Conservation (phyloP, 2,329 filamentous ascomycete species). For the Leptographium galeiforme region DNA sequence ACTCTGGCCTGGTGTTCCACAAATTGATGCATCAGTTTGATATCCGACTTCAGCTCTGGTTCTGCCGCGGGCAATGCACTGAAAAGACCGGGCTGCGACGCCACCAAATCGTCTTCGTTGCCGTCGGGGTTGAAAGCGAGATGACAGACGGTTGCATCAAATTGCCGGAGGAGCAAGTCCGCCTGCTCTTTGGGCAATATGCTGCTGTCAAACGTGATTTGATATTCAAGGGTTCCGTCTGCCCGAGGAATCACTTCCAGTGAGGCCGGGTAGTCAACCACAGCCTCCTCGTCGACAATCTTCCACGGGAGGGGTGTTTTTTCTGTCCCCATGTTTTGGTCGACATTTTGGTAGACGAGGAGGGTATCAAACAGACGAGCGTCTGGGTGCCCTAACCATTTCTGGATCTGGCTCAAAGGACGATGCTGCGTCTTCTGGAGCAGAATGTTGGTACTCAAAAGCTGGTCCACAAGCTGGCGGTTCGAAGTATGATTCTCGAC, state of each 20-base stretch:
- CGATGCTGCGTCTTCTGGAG: constrained; percentile 59
- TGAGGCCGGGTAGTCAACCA: constrained; percentile 66
- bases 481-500: constrained; percentile 43
- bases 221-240: constrained; percentile 38
- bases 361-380: constrained; percentile 69
- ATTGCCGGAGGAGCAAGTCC: constrained; percentile 51
- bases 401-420: constrained; percentile 59
- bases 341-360: constrained; percentile 63
- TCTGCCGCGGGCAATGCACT: constrained; percentile 53
- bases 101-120: constrained; percentile 24
- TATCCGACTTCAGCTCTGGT: constrained; percentile 40
- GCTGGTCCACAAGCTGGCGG: constrained; percentile 39
- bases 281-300: constrained; percentile 50
- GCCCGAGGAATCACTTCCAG: constrained; percentile 56
- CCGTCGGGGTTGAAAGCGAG: constrained; percentile 37
- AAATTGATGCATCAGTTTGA: constrained; percentile 60
- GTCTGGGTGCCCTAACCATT: constrained; percentile 52
- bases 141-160: constrained; percentile 51
- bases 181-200: constrained; percentile 59
- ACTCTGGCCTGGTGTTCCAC: constrained; percentile 49
- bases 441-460: constrained; percentile 52
- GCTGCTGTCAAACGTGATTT: constrained; percentile 51
- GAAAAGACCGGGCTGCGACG: constrained; percentile 28
- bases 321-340: constrained; percentile 4
- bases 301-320: constrained; percentile 35